These are phyloP conservation scores for Monosporascus sp. DNA, from an alignment of 2,329 filamentous ascomycete genomes.

Conservation along the genomic window DNA sequence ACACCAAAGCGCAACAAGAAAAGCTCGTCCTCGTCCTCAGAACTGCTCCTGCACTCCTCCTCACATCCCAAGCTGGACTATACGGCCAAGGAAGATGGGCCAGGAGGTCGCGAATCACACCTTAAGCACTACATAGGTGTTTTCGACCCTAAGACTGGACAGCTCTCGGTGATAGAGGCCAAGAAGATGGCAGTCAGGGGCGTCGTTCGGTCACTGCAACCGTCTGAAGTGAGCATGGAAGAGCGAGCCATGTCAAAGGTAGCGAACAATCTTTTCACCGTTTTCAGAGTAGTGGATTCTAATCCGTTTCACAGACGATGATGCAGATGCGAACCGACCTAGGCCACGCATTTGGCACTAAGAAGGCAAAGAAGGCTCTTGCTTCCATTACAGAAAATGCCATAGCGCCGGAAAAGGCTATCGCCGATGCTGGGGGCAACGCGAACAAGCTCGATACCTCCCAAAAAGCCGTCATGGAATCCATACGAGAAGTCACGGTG, in stretches of 20 bases:
- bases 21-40: constrained; percentile 31
- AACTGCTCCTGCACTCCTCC: constrained; percentile 53
- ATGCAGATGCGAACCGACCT: constrained; percentile 62
- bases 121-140: constrained; percentile 61
- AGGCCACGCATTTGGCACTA: constrained; percentile 75
- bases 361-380: constrained; percentile 78
- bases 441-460: constrained; percentile 49
- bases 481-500: constrained; percentile 55
- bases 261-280: constrained; percentile 1
- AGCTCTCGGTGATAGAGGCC: constrained; percentile 56
- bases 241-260: constrained; percentile 32
- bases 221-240: constrained; percentile 39
- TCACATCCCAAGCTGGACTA: constrained; percentile 55
- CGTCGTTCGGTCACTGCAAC: constrained; percentile 50
- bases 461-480: constrained; percentile 55
- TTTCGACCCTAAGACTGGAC: constrained; percentile 54
- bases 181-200: constrained; percentile 60
- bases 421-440: constrained; percentile 32
- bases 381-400: constrained; percentile 56
- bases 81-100: constrained; percentile 48
- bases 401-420: constrained; percentile 58
- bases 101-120: constrained; percentile 33
- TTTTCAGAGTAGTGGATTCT: constrained; percentile 7
- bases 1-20: constrained; percentile 35
- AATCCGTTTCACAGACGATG: constrained; percentile 40